Evolutionary conservation across 1,139 yeast genomes (phyloP), one percentile per base, ranked within the genome.

Genomic region (Eremothecium sinecaudum): DNA sequence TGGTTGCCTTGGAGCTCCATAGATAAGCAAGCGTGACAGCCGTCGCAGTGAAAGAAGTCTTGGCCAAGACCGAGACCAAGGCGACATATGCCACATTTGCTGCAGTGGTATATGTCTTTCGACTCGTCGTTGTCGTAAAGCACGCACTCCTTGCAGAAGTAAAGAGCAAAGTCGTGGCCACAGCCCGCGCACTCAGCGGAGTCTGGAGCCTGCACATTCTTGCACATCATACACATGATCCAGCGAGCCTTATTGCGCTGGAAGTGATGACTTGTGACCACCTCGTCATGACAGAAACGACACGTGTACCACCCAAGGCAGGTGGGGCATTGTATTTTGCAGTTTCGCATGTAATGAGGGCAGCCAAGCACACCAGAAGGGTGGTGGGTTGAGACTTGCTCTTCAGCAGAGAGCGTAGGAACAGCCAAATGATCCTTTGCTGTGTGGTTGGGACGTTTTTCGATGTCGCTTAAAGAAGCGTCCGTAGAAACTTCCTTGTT

Each of bases 21-120:
- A 23, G 90, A 76, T 48, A 87, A 69, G 57, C 97, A 87, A 8
- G 86, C 87, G 48, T 83, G 82, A 58, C 97, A 87, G n/a, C 76
- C 75, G 46, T 79, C 73, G 59, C 96, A 86, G 55, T 86, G 96
- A 62, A 83, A 84, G 51, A 79, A 84, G 57, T 87, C 96, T 45
- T 79, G 79, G 14, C 83, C 93, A 18, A 84, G 59, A 0, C 96
- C 96, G 24, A 80, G 66, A 2, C 97, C 97, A 15, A 87, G 66
- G 10, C 96, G 71, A 53, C 97, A 87, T 35, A 87, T 83, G 0
- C 94, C 95, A 63, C 97, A 87, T 47, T 79, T 81, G 45, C 77
- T 82, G 56, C 97, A 87, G 54, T 87, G 97, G 54, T 86, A 87
- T 18, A 87, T 86, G 42, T 79, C 79, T 51, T 84, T 84, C 28